Evolutionary conservation across 1,139 yeast genomes (phyloP).

Genomic region (Hemisphaericaspora lyxosophila): DNA sequence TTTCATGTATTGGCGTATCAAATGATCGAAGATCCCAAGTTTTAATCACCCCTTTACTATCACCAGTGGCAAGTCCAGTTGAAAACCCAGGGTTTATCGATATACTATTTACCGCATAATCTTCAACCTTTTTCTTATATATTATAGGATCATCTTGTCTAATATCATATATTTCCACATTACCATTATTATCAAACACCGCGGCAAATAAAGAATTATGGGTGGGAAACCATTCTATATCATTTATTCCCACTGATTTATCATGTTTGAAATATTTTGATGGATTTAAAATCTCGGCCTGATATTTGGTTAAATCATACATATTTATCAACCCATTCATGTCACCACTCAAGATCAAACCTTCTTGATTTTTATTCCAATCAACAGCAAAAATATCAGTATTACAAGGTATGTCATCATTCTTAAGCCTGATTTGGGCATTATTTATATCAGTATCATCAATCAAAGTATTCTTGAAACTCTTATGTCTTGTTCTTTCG

Average conservation of each 20-base stretch:
- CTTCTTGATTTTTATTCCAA: conserved; percentile 45
- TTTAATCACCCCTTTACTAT: conserved; percentile 55
- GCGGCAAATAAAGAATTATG: conserved; percentile 58
- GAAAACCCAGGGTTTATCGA: conserved; percentile 59
- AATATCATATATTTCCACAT: conserved; percentile 50
- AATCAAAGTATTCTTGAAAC: conserved; percentile 31
- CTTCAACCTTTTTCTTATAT: conserved; percentile 29
- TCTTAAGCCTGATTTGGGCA: conserved; percentile 11
- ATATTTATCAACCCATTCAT: conserved; percentile 36
- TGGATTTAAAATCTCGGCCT: conserved; percentile 14
- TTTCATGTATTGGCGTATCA: conserved; percentile 16
- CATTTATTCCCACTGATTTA: conserved; percentile 50
- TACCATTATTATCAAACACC: conserved; percentile 58
- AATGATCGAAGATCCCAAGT: conserved; percentile 70
- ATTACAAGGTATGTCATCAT: conserved; percentile 5
- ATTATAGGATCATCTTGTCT: conserved; percentile 28
- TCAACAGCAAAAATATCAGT: conserved; percentile 44
- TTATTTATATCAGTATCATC: conserved; percentile 30
- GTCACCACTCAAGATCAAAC: conserved; percentile 33
- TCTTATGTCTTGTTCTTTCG: conserved; percentile 55
- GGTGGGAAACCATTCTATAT: conserved; percentile 56
- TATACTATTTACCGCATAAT: conserved; percentile 60
- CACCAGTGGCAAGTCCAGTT: conserved; percentile 65
- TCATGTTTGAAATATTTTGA: conserved; percentile 10
- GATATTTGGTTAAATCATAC: conserved; percentile 33